Evolutionary conservation across 192 early-diverging fungal species (phyloP).

Genomic region (Obelidium mucronatum): DNA sequence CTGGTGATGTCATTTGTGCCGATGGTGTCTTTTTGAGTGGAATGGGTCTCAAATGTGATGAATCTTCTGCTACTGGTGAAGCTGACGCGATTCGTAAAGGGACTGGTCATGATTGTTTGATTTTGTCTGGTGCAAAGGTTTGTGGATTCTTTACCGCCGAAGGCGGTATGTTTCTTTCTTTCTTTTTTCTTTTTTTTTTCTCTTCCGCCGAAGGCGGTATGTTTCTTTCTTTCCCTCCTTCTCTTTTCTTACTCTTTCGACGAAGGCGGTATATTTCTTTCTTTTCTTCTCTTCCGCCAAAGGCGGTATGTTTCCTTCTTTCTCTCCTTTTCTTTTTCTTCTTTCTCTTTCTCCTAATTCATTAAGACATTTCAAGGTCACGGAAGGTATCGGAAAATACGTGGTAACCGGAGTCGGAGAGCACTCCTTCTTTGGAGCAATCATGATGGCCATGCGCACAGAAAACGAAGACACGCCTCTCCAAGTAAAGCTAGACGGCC

Average conservation of each 20-base stretch:
- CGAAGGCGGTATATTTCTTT: too few species aligned
- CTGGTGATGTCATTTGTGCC: constrained; percentile 93
- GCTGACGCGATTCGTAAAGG: constrained; percentile 86
- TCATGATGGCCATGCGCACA: constrained; percentile 82
- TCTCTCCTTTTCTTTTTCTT: too few species aligned
- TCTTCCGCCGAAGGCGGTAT: too few species aligned
- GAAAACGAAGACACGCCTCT: constrained; percentile 91
- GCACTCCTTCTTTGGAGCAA: constrained; percentile 88
- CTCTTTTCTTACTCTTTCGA: too few species aligned
- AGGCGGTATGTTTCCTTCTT: too few species aligned
- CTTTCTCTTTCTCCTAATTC: too few species aligned
- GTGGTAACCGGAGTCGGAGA: constrained; percentile 85
- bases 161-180: too few species aligned
- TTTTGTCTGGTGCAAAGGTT: constrained; percentile 88
- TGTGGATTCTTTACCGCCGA: constrained; percentile 10
- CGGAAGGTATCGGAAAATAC: constrained; percentile 88
- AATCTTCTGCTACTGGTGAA: constrained; percentile 93
- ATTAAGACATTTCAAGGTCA: constrained; percentile 47
- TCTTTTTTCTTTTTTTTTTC: neutral
- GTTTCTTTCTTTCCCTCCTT: neutral
- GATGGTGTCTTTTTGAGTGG: constrained; percentile 86
- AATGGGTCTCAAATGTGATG: constrained; percentile 88
- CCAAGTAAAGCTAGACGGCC: constrained; percentile 85
- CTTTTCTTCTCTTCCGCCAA: too few species aligned
- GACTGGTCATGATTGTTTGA: constrained; percentile 72